Conservation (phyloP, 345 rosid species). For the Mallotus nudiflorus region DNA sequence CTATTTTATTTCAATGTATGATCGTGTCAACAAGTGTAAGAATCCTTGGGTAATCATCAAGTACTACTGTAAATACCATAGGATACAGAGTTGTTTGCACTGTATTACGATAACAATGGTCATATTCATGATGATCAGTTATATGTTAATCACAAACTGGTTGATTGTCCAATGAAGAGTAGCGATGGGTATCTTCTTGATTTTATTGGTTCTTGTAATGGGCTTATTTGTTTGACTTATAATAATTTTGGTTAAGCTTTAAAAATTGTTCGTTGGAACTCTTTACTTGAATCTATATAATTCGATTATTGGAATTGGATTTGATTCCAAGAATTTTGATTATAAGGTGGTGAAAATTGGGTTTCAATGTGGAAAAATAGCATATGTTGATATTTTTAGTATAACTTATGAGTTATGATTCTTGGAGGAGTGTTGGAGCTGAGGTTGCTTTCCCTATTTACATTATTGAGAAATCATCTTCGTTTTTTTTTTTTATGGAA, state of each 20-base stretch:
- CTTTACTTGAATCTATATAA: too few species aligned
- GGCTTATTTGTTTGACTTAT: not conserved
- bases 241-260: too few species aligned
- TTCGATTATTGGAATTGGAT: slow-evolving; percentile 17
- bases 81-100: not conserved
- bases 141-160: not conserved
- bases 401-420: not conserved
- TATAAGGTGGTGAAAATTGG: slow-evolving; percentile 18
- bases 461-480: not conserved
- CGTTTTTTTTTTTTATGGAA: slow-evolving; percentile 10
- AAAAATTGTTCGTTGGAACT: too few species aligned
- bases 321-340: too few species aligned
- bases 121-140: too few species aligned
- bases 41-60: too few species aligned
- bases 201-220: too few species aligned
- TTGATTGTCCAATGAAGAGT: slow-evolving; percentile 1
- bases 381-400: slow-evolving; percentile 5
- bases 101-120: not conserved
- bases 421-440: slow-evolving; percentile 8
- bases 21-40: not conserved
- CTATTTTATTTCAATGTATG: not conserved
- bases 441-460: not conserved
- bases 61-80: too few species aligned
- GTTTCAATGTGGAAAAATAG: not conserved
- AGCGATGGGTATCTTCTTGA: slow-evolving; percentile 3